Conservation (phyloP, 768 basidiomycete species). For the Boletus eberwhitei region DNA sequence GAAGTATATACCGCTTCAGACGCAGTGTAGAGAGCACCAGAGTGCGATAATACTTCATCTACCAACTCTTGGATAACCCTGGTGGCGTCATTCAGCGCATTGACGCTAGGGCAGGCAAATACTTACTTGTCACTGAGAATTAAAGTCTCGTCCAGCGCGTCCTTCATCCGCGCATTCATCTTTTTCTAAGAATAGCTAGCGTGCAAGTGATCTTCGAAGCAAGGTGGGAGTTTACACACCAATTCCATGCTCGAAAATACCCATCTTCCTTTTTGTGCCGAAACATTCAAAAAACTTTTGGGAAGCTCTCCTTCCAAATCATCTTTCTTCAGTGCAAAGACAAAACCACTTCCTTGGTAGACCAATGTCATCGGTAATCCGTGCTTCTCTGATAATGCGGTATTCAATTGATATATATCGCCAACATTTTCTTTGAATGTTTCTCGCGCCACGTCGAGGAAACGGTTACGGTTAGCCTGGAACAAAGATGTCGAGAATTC, state of each 20-base stretch:
- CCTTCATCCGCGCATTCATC: constrained; percentile 84
- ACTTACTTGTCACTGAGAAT: constrained; percentile 77
- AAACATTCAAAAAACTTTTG: constrained; percentile 65
- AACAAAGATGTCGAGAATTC: not conserved
- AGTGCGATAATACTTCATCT: constrained; percentile 60
- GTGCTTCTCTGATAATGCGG: constrained; percentile 56
- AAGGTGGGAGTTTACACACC: constrained; percentile 40
- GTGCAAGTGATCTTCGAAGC: not conserved
- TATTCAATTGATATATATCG: constrained; percentile 75
- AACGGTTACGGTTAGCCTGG: constrained; percentile 71
- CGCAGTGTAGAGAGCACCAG: constrained; percentile 83
- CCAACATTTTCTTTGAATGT: constrained; percentile 92
- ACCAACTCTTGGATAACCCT: constrained; percentile 83
- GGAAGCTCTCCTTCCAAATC: constrained; percentile 55
- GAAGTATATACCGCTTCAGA: constrained; percentile 69
- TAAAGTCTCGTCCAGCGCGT: constrained; percentile 86
- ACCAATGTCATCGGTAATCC: constrained; percentile 61
- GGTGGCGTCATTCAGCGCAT: not conserved
- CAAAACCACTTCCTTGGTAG: constrained; percentile 73
- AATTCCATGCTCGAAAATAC: constrained; percentile 78
- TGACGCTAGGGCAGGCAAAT: not conserved
- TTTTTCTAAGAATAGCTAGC: constrained; percentile 56
- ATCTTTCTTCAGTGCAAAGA: constrained; percentile 65
- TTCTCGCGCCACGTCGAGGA: constrained; percentile 92
- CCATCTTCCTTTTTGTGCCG: constrained; percentile 65